These are phyloP conservation scores for Kuraishia molischiana DNA, from an alignment of 805 yeast genomes.

Conservation along the genomic window DNA sequence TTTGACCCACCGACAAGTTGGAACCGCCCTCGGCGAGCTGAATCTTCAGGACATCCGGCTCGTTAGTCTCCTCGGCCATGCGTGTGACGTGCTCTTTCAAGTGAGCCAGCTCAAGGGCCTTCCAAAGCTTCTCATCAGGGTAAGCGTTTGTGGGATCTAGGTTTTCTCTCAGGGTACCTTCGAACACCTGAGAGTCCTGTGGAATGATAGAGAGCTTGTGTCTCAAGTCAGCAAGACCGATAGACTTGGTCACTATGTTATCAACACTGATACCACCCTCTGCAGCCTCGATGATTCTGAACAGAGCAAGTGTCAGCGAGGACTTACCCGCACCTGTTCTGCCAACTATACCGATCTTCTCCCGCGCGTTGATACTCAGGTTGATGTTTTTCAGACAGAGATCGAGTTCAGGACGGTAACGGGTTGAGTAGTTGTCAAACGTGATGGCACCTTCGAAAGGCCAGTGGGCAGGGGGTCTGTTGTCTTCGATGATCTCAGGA, in stretches of 20 bases:
- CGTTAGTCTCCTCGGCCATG: slow-evolving; percentile 35
- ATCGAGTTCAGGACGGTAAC: slow-evolving; percentile 76
- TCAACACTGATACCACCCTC: slow-evolving; percentile 72
- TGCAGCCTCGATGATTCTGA: slow-evolving; percentile 75
- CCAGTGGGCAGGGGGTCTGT: slow-evolving; percentile 63
- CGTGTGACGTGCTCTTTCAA: slow-evolving; percentile 51
- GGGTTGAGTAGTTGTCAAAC: slow-evolving; percentile 68
- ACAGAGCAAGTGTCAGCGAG: slow-evolving; percentile 73
- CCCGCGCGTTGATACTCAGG: slow-evolving; percentile 57
- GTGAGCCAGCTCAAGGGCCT: slow-evolving; percentile 68
- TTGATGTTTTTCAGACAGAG: slow-evolving; percentile 63
- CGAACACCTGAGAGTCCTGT: slow-evolving; percentile 88
- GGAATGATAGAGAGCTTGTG: slow-evolving; percentile 78
- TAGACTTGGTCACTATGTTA: slow-evolving; percentile 48
- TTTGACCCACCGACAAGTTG: slow-evolving; percentile 83
- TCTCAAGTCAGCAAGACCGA: slow-evolving; percentile 75
- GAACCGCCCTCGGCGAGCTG: slow-evolving; percentile 28
- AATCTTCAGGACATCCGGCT: slow-evolving; percentile 15
- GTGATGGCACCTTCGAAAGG: slow-evolving; percentile 61
- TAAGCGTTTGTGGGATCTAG: slow-evolving; percentile 70
- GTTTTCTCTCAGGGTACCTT: slow-evolving; percentile 78
- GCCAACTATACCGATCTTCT: slow-evolving; percentile 93
- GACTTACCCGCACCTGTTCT: slow-evolving; percentile 97
- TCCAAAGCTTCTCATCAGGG: slow-evolving; percentile 77
- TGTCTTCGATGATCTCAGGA: slow-evolving; percentile 35